Base-by-base conservation (phyloP, 2,329 filamentous ascomycete species). In the Juglanconis juglandina region DNA sequence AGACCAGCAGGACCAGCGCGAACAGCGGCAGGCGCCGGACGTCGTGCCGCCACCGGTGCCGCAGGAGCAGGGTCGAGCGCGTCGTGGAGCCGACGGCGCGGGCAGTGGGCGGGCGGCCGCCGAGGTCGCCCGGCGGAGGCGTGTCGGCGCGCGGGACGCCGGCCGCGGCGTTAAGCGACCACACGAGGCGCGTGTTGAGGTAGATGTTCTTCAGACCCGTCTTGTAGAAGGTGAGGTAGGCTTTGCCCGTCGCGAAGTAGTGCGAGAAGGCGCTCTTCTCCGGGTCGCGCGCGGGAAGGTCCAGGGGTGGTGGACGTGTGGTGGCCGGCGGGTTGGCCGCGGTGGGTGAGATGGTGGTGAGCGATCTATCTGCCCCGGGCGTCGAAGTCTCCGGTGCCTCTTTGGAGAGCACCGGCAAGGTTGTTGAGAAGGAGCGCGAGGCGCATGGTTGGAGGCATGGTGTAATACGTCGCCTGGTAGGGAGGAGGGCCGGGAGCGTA, bases 151-250 rank as follows among this genome's bases (percentile, higher is more conserved):
- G 39, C n/a, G 53, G 58, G 41, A 53, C 14, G 42, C 59, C 52
- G 32, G 48, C 44, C 17, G 59, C 67, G 35, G 69, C 66, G 56
- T 76, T 71, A 71, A 71, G 79, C 68, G 76, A 73, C 55, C 76
- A 73, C 13, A 87, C 71, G 10, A 81, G 79, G 30, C 77, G 70
- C 52, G 83, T 80, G 66, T 96, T 96, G 61, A 79, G 76, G 71
- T 86, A 87, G 55, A 96, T 87, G 67, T 89, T 86, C 70, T 87
- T 87, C 37, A 96, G 75, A 17, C 93, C 94, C 1, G 85, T 82
- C 76, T 95, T 96, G 85, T 97, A 98, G 82, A 98, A 98, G 41
- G 75, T 75, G 9, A 89, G 73, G 74, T 96, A 96, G 55, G 89
- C 86, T 71, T 89, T 89, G 64, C 91, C 94, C 34, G 87, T 76